These are phyloP conservation scores for Cercospora sesami DNA, from an alignment of 2,329 filamentous ascomycete species.

Conservation along the genomic window DNA sequence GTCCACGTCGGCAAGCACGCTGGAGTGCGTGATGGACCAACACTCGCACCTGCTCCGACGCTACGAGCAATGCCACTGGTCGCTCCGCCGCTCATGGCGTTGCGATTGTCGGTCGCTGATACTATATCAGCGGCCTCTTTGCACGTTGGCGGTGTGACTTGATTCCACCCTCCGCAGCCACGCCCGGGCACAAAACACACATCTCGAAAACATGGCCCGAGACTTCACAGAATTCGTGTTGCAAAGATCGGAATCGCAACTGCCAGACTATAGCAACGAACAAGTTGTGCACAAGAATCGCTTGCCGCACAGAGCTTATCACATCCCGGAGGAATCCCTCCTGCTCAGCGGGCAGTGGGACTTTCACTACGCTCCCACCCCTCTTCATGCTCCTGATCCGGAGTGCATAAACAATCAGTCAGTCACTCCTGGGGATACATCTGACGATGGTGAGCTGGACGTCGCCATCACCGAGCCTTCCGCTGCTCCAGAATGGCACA, in stretches of 20 bases:
- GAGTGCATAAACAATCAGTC: not conserved
- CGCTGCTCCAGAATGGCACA: constrained; percentile 43
- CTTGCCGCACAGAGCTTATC: constrained; percentile 20
- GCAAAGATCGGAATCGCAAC: not conserved
- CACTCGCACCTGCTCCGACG: not conserved
- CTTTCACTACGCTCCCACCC: constrained; percentile 22
- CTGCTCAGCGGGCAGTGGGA: constrained; percentile 24
- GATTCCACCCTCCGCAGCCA: not conserved
- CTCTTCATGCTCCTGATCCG: constrained; percentile 19
- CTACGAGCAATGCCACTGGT: not conserved
- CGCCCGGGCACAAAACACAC: not conserved
- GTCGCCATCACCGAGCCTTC: not conserved
- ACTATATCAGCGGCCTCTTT: not conserved
- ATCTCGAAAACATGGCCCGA: not conserved
- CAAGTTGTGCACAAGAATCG: constrained; percentile 23
- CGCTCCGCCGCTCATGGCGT: not conserved
- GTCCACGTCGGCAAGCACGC: not conserved
- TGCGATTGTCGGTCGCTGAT: not conserved
- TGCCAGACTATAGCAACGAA: constrained; percentile 22
- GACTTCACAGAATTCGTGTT: not conserved
- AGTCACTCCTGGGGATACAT: not conserved
- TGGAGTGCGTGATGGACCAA: not conserved
- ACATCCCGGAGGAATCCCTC: constrained; percentile 16
- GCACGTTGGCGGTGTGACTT: not conserved
- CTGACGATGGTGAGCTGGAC: not conserved